Conservation (phyloP, 2,329 filamentous ascomycete genomes). For the Xylaria polymorpha region DNA sequence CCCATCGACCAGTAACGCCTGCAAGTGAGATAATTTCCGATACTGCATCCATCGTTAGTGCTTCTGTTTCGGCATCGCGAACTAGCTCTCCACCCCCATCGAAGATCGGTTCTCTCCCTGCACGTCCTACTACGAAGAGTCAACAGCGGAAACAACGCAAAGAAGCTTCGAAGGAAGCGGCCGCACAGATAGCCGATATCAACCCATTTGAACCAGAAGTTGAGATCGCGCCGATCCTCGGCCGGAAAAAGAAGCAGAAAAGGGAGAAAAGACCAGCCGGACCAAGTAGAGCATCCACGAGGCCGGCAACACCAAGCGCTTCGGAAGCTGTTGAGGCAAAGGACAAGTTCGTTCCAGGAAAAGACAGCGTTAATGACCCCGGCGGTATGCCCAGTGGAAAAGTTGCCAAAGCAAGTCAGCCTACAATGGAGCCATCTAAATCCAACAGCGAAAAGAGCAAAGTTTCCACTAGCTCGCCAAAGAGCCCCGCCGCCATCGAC, state of each 20-base stretch:
- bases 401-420: constrained; percentile 35
- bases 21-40: constrained; percentile 81
- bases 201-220: constrained; percentile 64
- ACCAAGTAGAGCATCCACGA: constrained; percentile 43
- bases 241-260: constrained; percentile 87
- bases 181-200: constrained; percentile 63
- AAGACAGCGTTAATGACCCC: constrained; percentile 42
- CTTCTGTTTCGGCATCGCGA: constrained; percentile 74
- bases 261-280: constrained; percentile 69
- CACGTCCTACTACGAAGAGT: constrained; percentile 79
- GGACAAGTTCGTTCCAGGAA: constrained; percentile 47
- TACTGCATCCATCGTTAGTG: constrained; percentile 78
- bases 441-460: constrained; percentile 43
- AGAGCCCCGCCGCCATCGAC: constrained; percentile 47
- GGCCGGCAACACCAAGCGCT: constrained; percentile 49
- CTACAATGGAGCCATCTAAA: constrained; percentile 41
- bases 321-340: constrained; percentile 50
- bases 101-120: constrained; percentile 75
- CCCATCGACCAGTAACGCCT: constrained; percentile 75
- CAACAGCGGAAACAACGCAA: constrained; percentile 81
- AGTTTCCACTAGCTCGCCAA: constrained; percentile 45
- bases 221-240: constrained; percentile 77
- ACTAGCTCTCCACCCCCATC: constrained; percentile 76
- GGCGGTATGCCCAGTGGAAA: constrained; percentile 42
- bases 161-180: constrained; percentile 73